Percentiles rank a stretch among this genome's conserved stretches.
phyloP scores from a whole-genome alignment of 2,329 filamentous ascomycete species.

The Alternaria gansuensis region DNA sequence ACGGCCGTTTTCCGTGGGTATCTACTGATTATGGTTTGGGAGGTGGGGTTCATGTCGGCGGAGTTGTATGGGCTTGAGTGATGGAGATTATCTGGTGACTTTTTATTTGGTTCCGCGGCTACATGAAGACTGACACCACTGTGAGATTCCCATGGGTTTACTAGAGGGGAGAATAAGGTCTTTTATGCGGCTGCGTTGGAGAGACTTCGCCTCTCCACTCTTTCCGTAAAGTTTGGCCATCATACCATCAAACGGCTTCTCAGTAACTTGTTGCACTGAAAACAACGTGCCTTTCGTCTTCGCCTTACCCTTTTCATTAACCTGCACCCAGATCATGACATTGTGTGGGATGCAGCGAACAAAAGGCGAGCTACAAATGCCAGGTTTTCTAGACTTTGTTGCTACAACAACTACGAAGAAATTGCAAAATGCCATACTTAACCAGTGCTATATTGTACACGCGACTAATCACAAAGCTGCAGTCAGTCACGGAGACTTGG shows the following conservation, averaged over 20 bases:
- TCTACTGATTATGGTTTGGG: neutral
- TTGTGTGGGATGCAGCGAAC: too few relatives aligned
- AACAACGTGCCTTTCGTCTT: conserved; percentile 24
- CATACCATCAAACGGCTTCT: conserved; percentile 30
- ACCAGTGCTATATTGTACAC: neutral
- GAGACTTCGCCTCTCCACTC: too few relatives aligned
- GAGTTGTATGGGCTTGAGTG: neutral
- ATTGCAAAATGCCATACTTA: neutral
- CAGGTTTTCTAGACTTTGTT: neutral
- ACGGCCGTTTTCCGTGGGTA: neutral
- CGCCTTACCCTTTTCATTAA: conserved; percentile 13
- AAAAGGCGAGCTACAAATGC: neutral
- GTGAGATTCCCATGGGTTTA: too few relatives aligned
- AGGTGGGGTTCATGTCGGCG: neutral
- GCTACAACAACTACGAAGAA: neutral
- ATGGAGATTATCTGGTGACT: neutral
- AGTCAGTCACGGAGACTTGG: neutral
- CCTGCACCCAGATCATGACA: neutral
- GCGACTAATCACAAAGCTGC: neutral
- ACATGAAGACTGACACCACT: neutral
- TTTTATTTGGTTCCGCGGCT: neutral
- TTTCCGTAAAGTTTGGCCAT: too few relatives aligned
- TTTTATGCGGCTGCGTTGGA: too few relatives aligned
- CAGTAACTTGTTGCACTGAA: conserved; percentile 22
- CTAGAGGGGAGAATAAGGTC: neutral